Evolutionary conservation across 345 rosid species (phyloP).

Genomic region (Triadica sebifera): DNA sequence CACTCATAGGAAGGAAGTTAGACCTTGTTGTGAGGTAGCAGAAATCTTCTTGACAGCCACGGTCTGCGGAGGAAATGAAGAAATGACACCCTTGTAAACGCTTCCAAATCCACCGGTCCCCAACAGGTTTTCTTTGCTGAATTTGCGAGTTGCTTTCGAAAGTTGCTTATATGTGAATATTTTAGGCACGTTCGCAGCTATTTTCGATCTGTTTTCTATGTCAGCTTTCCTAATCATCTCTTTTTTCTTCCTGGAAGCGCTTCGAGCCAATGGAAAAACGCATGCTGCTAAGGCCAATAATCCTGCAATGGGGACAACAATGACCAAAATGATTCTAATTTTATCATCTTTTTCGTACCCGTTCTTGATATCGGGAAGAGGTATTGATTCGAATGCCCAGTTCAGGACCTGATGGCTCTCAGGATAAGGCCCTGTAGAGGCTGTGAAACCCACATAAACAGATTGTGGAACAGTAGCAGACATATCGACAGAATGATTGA

Average conservation of each 20-base stretch:
- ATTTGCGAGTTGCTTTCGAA: constrained; percentile 36
- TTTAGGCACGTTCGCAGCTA: constrained; percentile 37
- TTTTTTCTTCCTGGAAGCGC: constrained; percentile 4
- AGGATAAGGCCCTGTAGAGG: constrained; percentile 27
- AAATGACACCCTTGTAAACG: constrained; percentile 36
- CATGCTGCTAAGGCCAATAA: not conserved
- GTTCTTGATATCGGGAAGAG: not conserved
- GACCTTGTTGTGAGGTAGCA: constrained; percentile 40
- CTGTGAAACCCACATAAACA: constrained; percentile 41
- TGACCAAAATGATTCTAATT: not conserved
- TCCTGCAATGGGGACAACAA: constrained; percentile 11
- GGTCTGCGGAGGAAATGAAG: constrained; percentile 21
- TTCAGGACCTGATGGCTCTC: constrained; percentile 34
- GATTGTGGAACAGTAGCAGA: constrained; percentile 21
- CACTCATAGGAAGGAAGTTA: not conserved
- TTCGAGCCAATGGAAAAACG: not conserved
- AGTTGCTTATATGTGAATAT: constrained; percentile 37
- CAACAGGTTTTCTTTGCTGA: constrained; percentile 37
- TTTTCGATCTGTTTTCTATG: constrained; percentile 29
- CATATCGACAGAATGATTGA: constrained; percentile 36
- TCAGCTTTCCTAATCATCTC: constrained; percentile 24
- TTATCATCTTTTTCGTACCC: too few species aligned
- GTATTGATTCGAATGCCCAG: constrained; percentile 26
- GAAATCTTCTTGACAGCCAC: constrained; percentile 46
- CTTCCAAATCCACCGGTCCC: constrained; percentile 48